Evolutionary conservation across 2,329 filamentous ascomycete species (phyloP).

Genomic region (Byssoonygena ceratinophila): DNA sequence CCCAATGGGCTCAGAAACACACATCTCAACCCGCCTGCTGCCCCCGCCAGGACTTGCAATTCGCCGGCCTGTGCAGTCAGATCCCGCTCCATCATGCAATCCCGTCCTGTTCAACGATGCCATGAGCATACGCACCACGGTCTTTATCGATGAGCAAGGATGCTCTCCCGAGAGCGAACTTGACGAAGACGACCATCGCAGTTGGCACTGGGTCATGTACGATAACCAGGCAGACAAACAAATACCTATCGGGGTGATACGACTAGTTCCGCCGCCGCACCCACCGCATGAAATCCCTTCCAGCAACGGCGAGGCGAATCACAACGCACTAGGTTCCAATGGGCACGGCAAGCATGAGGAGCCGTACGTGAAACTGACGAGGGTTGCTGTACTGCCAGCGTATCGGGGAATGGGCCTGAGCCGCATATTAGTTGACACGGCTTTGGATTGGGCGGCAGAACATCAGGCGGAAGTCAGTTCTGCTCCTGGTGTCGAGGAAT

Average conservation of each 20-base stretch:
- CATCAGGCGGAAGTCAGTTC: slow-evolving; percentile 42
- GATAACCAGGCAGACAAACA: slow-evolving; percentile 38
- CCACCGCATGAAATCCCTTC: slow-evolving; percentile 46
- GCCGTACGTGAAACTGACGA: slow-evolving; percentile 71
- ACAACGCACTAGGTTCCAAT: slow-evolving; percentile 15
- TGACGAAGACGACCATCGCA: slow-evolving; percentile 67
- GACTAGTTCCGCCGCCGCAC: slow-evolving; percentile 74
- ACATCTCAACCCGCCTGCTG: slow-evolving; percentile 15
- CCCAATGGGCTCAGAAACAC: neutral
- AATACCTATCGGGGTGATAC: slow-evolving; percentile 61
- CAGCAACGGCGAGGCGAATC: slow-evolving; percentile 17
- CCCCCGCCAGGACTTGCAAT: slow-evolving; percentile 21
- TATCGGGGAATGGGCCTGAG: slow-evolving; percentile 55
- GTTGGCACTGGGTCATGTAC: slow-evolving; percentile 84
- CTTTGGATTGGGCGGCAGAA: slow-evolving; percentile 54
- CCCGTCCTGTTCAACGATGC: slow-evolving; percentile 51
- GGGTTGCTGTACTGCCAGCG: slow-evolving; percentile 57
- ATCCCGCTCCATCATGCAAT: slow-evolving; percentile 22
- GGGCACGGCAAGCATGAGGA: slow-evolving; percentile 43
- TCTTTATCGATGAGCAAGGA: slow-evolving; percentile 49
- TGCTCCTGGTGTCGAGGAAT: slow-evolving; percentile 25
- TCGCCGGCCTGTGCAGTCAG: slow-evolving; percentile 21
- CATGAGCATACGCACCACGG: slow-evolving; percentile 47
- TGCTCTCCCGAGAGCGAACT: slow-evolving; percentile 58
- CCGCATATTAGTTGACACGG: slow-evolving; percentile 55